Conservation (phyloP, 768 basidiomycete species). For the Auriscalpium orientale region DNA sequence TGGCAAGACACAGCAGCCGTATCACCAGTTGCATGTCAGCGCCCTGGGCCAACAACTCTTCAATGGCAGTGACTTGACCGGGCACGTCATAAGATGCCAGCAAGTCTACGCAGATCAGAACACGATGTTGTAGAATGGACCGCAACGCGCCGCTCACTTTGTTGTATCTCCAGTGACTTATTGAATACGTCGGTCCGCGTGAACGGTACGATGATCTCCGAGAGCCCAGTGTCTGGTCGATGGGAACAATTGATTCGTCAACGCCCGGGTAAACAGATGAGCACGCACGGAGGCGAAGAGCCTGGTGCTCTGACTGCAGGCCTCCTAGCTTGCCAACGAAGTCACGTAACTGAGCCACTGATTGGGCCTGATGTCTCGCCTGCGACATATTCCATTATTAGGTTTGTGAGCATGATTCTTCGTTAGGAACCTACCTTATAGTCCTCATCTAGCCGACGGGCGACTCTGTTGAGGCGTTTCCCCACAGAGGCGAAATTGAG, state of each 20-base stretch:
- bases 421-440: slow-evolving; percentile 57
- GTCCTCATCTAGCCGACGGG: slow-evolving; percentile 82
- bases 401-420: neutral
- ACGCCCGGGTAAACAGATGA: neutral
- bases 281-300: slow-evolving; percentile 76
- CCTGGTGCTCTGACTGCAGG: slow-evolving; percentile 86
- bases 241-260: neutral
- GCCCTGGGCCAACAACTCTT: slow-evolving; percentile 84
- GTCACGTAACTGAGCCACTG: slow-evolving; percentile 83
- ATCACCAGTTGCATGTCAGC: slow-evolving; percentile 74
- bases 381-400: slow-evolving; percentile 21
- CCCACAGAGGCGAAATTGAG: slow-evolving; percentile 90
- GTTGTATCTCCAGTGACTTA: slow-evolving; percentile 89
- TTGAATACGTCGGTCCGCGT: slow-evolving; percentile 87
- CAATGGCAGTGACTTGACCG: slow-evolving; percentile 77
- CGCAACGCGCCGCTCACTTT: slow-evolving; percentile 45
- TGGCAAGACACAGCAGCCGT: slow-evolving; percentile 79
- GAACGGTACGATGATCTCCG: slow-evolving; percentile 82
- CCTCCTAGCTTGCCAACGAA: slow-evolving; percentile 95
- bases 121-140: neutral
- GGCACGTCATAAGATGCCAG: slow-evolving; percentile 84
- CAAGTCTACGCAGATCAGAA: slow-evolving; percentile 51
- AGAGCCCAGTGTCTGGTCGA: slow-evolving; percentile 77
- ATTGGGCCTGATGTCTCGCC: slow-evolving; percentile 83
- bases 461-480: slow-evolving; percentile 69